Conservation (phyloP, 768 basidiomycete species). For the Clitopilus hobsonii region DNA sequence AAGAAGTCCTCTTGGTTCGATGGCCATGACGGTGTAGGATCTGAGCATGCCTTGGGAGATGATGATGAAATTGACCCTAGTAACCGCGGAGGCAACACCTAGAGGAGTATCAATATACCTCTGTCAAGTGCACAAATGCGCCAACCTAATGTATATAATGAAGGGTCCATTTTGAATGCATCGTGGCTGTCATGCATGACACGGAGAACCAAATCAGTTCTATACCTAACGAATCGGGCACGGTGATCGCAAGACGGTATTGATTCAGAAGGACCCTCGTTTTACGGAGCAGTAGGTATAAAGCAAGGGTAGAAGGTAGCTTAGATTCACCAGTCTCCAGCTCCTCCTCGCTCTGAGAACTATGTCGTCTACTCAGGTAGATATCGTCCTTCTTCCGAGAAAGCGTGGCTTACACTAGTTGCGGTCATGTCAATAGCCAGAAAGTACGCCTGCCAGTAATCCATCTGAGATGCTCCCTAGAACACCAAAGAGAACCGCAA, state of each 20-base stretch:
- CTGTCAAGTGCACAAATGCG: not conserved
- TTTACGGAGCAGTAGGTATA: not conserved
- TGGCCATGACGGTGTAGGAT: too few species aligned
- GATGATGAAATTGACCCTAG: not conserved
- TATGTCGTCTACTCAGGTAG: not conserved
- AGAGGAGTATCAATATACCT: too few species aligned
- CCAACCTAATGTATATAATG: not conserved
- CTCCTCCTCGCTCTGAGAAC: not conserved
- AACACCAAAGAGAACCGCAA: conserved; percentile 45
- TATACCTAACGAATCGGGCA: not conserved
- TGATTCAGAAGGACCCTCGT: not conserved
- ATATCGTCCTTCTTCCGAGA: not conserved
- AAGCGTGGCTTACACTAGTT: not conserved
- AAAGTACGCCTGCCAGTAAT: not conserved
- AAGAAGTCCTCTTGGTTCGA: not conserved
- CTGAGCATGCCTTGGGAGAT: not conserved
- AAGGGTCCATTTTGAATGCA: not conserved
- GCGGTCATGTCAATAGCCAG: not conserved
- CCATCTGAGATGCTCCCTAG: conserved; percentile 8
- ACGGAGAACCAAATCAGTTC: not conserved
- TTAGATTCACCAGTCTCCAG: not conserved
- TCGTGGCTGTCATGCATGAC: not conserved
- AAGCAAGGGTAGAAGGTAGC: not conserved
- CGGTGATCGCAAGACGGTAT: not conserved
- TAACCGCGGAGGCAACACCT: not conserved